These are phyloP conservation scores for Monosporozyma siamensis DNA, from an alignment of 805 yeast species.

Conservation along the genomic window DNA sequence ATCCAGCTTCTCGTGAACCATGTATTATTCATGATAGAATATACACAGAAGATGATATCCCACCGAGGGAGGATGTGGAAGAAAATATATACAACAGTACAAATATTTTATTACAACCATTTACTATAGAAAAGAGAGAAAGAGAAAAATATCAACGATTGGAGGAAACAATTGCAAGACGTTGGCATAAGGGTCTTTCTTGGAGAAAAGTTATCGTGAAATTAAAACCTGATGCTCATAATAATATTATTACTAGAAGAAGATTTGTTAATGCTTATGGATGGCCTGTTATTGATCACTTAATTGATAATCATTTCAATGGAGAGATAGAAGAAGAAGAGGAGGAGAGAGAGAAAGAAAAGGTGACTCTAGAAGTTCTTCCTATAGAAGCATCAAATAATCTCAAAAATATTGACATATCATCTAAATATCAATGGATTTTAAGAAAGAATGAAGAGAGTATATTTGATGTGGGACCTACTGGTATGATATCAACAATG, in stretches of 20 bases:
- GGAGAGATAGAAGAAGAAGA: too few relatives aligned
- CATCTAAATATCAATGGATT: slow-evolving; percentile 37
- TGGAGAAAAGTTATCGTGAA: slow-evolving; percentile 91
- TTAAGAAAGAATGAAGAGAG: slow-evolving; percentile 29
- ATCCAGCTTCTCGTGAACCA: slow-evolving; percentile 49
- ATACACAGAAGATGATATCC: slow-evolving; percentile 44
- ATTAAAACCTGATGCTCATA: slow-evolving; percentile 88
- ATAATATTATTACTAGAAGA: slow-evolving; percentile 82
- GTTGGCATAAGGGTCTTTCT: slow-evolving; percentile 72
- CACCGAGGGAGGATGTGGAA: slow-evolving; percentile 21
- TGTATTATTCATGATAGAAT: slow-evolving; percentile 63
- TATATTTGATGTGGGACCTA: slow-evolving; percentile 51
- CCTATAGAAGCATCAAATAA: too few relatives aligned
- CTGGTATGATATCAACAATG: slow-evolving; percentile 59
- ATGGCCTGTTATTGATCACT: slow-evolving; percentile 67
- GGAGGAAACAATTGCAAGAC: slow-evolving; percentile 79
- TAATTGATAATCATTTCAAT: slow-evolving; percentile 52
- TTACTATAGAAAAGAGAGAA: slow-evolving; percentile 29
- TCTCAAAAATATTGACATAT: slow-evolving; percentile 24
- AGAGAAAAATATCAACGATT: slow-evolving; percentile 64
- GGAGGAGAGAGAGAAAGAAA: not conserved
- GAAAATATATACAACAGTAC: slow-evolving; percentile 13
- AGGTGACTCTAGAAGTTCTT: not conserved
- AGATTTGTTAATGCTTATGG: slow-evolving; percentile 82
- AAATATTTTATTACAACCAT: slow-evolving; percentile 29